phyloP scores from a whole-genome alignment of 441 rosid genomes.

The Populus hybrid region DNA sequence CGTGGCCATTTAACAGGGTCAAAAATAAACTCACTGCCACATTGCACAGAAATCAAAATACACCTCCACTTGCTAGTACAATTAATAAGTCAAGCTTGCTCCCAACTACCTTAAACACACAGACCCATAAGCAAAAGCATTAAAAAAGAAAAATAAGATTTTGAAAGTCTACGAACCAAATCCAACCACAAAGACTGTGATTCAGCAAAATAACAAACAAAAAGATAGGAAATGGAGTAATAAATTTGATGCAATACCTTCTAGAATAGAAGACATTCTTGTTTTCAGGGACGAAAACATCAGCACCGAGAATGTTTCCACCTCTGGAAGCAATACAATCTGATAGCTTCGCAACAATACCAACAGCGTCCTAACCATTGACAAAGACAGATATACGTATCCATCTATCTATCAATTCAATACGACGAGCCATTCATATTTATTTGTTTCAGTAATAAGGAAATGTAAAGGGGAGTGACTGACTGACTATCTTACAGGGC shows the following conservation, averaged over 20 bases:
- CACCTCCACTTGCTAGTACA: background rate
- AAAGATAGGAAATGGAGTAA: background rate
- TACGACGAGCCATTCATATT: background rate
- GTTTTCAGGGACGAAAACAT: slow-evolving; percentile 81
- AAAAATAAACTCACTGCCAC: slow-evolving; percentile 77
- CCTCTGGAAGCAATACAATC: slow-evolving; percentile 93
- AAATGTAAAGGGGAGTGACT: background rate
- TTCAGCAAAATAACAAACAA: background rate
- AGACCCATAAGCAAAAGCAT: too few species aligned
- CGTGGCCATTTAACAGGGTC: slow-evolving; percentile 83
- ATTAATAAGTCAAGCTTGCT: slow-evolving; percentile 1
- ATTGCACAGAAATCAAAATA: slow-evolving; percentile 12
- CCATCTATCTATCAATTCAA: background rate
- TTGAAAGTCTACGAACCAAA: background rate
- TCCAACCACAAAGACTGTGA: background rate
- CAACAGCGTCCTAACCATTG: slow-evolving; percentile 62
- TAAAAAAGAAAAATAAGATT: background rate
- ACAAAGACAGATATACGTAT: background rate
- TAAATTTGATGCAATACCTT: slow-evolving; percentile 40
- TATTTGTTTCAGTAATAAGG: background rate
- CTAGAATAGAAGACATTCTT: slow-evolving; percentile 83
- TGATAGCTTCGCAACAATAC: slow-evolving; percentile 85
- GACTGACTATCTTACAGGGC: slow-evolving; percentile 54
- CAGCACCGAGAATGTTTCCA: slow-evolving; percentile 84
- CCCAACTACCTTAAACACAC: background rate